Evolutionary conservation across 441 rosid genomes (phyloP).

Genomic region (Omphalea diandra): DNA sequence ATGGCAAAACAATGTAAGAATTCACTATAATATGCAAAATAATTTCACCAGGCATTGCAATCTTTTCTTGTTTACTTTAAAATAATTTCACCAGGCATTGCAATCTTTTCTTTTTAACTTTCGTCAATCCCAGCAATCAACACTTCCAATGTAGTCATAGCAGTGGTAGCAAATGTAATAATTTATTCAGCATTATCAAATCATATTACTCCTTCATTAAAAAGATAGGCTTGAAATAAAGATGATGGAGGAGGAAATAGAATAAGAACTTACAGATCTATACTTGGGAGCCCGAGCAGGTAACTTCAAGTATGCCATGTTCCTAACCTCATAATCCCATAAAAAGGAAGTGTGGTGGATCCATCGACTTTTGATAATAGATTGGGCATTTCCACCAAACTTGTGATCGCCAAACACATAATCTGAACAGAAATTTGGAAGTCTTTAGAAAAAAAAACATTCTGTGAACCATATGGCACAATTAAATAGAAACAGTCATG

Average conservation of each 20-base stretch:
- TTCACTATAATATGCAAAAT: no score
- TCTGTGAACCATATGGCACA: neutral
- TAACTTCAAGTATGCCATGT: conserved; percentile 77
- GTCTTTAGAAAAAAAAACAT: neutral
- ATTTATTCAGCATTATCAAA: neutral
- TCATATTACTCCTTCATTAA: neutral
- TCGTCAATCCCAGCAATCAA: neutral
- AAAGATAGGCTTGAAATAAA: conserved; percentile 1
- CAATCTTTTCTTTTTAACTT: neutral
- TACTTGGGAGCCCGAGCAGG: conserved; percentile 68
- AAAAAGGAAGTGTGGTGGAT: conserved; percentile 85
- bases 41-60: neutral
- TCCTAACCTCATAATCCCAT: conserved; percentile 64
- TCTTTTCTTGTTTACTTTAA: neutral
- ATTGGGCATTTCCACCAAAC: conserved; percentile 91
- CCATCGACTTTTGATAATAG: conserved; percentile 73
- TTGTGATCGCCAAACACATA: conserved; percentile 70
- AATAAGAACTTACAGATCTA: conserved; percentile 44
- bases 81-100: neutral
- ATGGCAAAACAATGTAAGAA: neutral
- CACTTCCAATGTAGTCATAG: neutral
- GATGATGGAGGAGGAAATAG: neutral
- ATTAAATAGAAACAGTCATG: neutral
- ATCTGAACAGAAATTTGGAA: conserved; percentile 42
- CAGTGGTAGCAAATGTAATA: neutral